Conservation (phyloP, 495 filamentous ascomycete species). For the Hyaloscypha hepaticicola region DNA sequence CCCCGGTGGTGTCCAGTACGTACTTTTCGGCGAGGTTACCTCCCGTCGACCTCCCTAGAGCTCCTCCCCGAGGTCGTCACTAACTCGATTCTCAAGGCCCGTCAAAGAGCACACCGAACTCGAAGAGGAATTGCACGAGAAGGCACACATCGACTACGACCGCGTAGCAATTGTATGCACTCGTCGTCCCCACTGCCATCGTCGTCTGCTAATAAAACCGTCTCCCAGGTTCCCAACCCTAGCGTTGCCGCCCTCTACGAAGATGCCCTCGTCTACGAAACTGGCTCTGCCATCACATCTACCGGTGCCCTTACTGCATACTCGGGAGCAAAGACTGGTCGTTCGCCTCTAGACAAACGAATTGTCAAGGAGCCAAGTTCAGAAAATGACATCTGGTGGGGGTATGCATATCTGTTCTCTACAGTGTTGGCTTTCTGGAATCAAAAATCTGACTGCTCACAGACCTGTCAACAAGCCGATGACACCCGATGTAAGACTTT, state of each 20-base stretch:
- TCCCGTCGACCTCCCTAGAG: constrained; percentile 12
- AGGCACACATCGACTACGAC: constrained; percentile 99
- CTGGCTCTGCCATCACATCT: constrained; percentile 93
- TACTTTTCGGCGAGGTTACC: constrained; percentile 28
- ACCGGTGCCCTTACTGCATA: constrained; percentile 94
- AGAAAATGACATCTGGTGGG: constrained; percentile 94
- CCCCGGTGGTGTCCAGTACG: constrained; percentile 89
- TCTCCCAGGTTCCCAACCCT: constrained; percentile 30
- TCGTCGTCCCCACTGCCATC: constrained; percentile 48
- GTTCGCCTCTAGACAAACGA: constrained; percentile 94
- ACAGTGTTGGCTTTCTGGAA: neutral
- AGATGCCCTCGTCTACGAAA: constrained; percentile 98
- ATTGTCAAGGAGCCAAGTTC: constrained; percentile 90
- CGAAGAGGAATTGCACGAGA: constrained; percentile 96
- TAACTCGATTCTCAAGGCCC: constrained; percentile 54
- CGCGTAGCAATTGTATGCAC: constrained; percentile 87
- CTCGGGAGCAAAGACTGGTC: constrained; percentile 96
- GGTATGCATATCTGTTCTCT: constrained; percentile 32
- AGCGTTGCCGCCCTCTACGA: constrained; percentile 90
- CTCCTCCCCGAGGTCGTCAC: neutral
- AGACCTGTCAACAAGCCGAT: constrained; percentile 96
- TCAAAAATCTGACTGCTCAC: constrained; percentile 31
- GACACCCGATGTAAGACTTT: constrained; percentile 84
- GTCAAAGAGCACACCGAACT: constrained; percentile 88
- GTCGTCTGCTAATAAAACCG: constrained; percentile 1